Evolutionary conservation across 78 protist species (phyloP).

Genomic region (Protostelium mycophagum): DNA sequence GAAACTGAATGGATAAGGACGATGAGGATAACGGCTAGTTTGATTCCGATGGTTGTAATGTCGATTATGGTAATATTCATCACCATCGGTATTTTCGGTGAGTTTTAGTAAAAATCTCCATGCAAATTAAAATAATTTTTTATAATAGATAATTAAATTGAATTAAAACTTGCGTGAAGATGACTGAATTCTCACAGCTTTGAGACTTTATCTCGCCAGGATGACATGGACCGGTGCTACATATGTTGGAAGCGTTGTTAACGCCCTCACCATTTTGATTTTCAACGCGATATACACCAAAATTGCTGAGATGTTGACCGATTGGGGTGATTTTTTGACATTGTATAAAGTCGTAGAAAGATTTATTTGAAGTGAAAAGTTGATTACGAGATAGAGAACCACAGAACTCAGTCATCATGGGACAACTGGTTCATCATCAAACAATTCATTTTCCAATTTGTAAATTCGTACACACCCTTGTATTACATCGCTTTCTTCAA

Average conservation of each 20-base stretch:
- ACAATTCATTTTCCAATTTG: constrained; percentile 44
- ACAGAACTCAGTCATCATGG: constrained; percentile 41
- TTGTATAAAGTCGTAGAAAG: too few relatives aligned
- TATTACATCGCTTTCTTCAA: constrained; percentile 63
- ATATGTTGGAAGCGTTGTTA: background rate
- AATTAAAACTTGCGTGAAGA: too few relatives aligned
- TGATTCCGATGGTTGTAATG: background rate
- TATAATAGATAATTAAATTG: too few relatives aligned
- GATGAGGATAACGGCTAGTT: background rate
- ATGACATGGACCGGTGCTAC: background rate
- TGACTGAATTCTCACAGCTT: too few relatives aligned
- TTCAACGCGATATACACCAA: constrained; percentile 7
- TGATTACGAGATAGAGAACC: constrained; percentile 34
- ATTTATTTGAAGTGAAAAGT: too few relatives aligned
- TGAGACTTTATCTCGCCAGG: background rate
- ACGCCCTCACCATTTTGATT: background rate
- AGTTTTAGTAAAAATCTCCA: too few relatives aligned
- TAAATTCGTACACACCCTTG: constrained; percentile 45
- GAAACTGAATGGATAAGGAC: too few relatives aligned
- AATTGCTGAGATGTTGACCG: constrained; percentile 14
- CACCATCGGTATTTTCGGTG: background rate
- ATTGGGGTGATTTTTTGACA: too few relatives aligned
- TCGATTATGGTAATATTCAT: background rate
- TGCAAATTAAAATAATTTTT: too few relatives aligned
- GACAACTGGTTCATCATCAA: constrained; percentile 26